Base-by-base conservation (phyloP, 2,329 filamentous ascomycete genomes). In the Bretziella fagacearum region DNA sequence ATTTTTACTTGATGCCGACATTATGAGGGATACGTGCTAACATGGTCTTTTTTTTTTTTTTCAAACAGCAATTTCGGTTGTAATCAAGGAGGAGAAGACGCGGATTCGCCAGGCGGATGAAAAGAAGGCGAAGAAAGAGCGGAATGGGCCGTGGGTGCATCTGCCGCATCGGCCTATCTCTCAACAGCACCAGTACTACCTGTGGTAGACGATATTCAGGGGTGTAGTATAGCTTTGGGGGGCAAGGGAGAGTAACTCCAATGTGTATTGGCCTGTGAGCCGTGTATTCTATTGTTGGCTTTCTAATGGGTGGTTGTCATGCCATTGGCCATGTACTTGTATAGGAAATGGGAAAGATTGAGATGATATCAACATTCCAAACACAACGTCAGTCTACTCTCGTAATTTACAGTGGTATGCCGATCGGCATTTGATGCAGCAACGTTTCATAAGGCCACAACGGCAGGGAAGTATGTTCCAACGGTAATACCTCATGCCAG, bases 61-160 rank as follows among this genome's bases (percentile, higher is more conserved):
- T 17, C 17, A n/a, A 30, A n/a, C 55, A 86, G 84, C 72, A 54
- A 73, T 95, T 51, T 77, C 79, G 0, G 65, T 98, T 29, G 62
- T 94, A 11, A 67, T 98, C 59, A 98, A 96, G 66, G 91, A 98
- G 60, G 87, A 96, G 62, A 82, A 81, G 62, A 94, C 91, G 4
- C 72, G 86, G 47, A 78, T 95, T 57, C 75, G 91, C 51, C 73
- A 86, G 59, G 75, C 81, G 57, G 70, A 84, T 49, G 86, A 95
- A 58, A 76, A 79, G 50, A 71, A 84, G 59, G 77, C 77, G 55
- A 89, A 84, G 67, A 72, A 81, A 60, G 69, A 73, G 47, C 78
- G 78, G 57, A 73, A 78, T 52, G 83, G 84, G 53, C 77, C 89
- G 13, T 95, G 89, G 89, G 74, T 82, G 10, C 84, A 87, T 56